Base-by-base conservation (phyloP, 2,329 filamentous ascomycete genomes). In the Penicillium sp. region DNA sequence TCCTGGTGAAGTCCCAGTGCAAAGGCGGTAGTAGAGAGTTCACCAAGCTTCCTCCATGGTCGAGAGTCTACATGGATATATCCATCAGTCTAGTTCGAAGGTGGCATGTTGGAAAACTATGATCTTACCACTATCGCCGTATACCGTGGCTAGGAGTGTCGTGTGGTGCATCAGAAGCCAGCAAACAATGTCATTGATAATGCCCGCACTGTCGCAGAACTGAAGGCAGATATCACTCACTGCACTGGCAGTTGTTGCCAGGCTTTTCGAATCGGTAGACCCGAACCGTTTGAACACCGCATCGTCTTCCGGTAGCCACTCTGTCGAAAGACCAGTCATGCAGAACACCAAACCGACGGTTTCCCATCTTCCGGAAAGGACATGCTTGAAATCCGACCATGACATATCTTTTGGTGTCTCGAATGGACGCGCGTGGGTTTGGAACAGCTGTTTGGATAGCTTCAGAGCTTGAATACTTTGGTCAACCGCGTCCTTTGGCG, bases 1-100 rank as follows among this genome's bases (percentile, higher is more conserved):
- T 59, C 46, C 12, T 59, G 54, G 23, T 59, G 56, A 29, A 59
- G 72, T 5, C 76, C 76, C 3, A 79, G 65, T 2, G 76, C 73
- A 49, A 74, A 77, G 1, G 77, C 56, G 0, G 75, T 74, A 17
- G 69, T 73, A 1, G 71, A 68, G 1, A 79, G 65, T 42, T 79
- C 76, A 13, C 75, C 76, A 4, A 79, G 59, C 36, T 68, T 72
- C 26, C 72, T 66, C 76, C 76, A 79, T 0, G 74, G 71, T 18
- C 70, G 65, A 37, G 75, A 76, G 51, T 75, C 76, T 77, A 10
- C 8, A 9, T 9, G 23, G n/a, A 37, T 24, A 30, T 15, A 3
- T 3, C 6, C 15, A 42, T 42, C n/a, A 42, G 39, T 8, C 24
- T 13, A 26, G 23, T 10, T 17, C 23, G 2, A 12, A 18, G 7